Evolutionary conservation across 345 rosid genomes (phyloP), one percentile per base, ranked within the genome.

Genomic region (Ceriops tagal): DNA sequence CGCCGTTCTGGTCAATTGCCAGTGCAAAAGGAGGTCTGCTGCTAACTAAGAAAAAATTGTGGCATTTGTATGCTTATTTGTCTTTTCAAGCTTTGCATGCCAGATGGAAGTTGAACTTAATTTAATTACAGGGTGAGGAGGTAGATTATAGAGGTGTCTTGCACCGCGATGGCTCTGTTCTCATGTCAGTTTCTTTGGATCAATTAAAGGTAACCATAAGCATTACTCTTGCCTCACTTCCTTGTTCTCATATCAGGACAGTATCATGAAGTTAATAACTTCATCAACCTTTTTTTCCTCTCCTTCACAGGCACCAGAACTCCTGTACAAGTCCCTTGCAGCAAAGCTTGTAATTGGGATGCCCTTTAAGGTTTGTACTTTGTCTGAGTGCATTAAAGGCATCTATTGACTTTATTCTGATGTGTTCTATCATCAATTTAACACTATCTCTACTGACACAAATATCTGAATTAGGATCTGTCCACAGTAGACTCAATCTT

Each of bases 151-250:
- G 99, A 81, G 93, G 93, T 53, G 96, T 78, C 61, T 85, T 92
- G 81, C 99, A 95, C 78, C 96, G 99, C 66, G 97, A 95, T 83
- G 99, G 99, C 64, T 95, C 97, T 22, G 97, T 95, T 71, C 87
- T 95, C 28, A 88, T 87, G 97, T 83, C 93, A 6, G 82, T 92
- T 78, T 83, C 96, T 70, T 67, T 87, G 75, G 86, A 95, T 81
- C 93, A 91, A 70, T 79, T 95, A 64, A 92, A 92, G 88, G 97
- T 89, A 78, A 64, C 46, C 19, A 20, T 70, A 60, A 37, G 51
- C 18, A 43, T 13, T 43, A 27, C n/a, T 35, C 6, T 53, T 22
- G 26, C 67, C 51, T 67, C 63, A 51, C 35, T 61, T 62, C 53
- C 43, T 65, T 55, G 35, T 16, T 64, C 34, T 4, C 19, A 13